A percentile compares a stretch with the other conserved stretches of the same genome.
These are phyloP conservation scores for Tanacetum coccineum DNA, from an alignment of 129 eudicot genomes.

Conservation along the genomic window DNA sequence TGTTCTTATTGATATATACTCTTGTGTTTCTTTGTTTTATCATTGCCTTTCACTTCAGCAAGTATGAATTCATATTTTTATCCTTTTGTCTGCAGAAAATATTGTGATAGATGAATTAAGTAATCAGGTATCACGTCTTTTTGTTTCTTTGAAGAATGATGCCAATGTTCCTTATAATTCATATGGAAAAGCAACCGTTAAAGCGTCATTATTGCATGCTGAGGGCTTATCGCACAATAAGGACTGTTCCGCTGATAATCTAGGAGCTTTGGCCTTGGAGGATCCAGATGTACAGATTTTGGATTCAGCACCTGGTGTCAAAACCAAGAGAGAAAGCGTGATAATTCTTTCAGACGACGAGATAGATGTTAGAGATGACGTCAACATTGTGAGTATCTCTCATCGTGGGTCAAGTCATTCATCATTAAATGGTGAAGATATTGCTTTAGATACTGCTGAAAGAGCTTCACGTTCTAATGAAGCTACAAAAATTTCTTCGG, in stretches of 20 bases:
- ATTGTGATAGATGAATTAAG: conserved; percentile 50
- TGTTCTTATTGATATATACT: conserved; percentile 19
- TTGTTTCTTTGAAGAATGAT: conserved; percentile 51
- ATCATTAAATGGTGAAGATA: conserved; percentile 22
- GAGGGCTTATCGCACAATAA: conserved; percentile 21
- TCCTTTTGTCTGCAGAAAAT: conserved; percentile 47
- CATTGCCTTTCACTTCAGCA: conserved; percentile 7
- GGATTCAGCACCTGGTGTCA: conserved; percentile 30
- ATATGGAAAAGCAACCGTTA: conserved; percentile 25
- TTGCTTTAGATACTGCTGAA: conserved; percentile 20
- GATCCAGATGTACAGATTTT: conserved; percentile 31
- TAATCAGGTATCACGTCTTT: conserved; percentile 57
- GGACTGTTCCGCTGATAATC: conserved; percentile 23
- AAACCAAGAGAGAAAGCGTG: conserved; percentile 28
- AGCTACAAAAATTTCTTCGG: conserved; percentile 4
- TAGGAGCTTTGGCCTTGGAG: conserved; percentile 24
- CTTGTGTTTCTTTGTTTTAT: conserved; percentile 3
- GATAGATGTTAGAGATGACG: conserved; percentile 34
- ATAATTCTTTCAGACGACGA: conserved; percentile 84
- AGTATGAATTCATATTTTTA: conserved; percentile 13
- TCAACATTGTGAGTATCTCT: conserved; percentile 21
- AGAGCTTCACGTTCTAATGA: conserved; percentile 23
- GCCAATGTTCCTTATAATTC: conserved; percentile 17
- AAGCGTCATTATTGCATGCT: conserved; percentile 24
- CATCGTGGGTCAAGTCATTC: neutral